Evolutionary conservation across 371 early-diverging fungal species (phyloP), one percentile per base, ranked within the genome.

Genomic region (Mucor lusitanicus): DNA sequence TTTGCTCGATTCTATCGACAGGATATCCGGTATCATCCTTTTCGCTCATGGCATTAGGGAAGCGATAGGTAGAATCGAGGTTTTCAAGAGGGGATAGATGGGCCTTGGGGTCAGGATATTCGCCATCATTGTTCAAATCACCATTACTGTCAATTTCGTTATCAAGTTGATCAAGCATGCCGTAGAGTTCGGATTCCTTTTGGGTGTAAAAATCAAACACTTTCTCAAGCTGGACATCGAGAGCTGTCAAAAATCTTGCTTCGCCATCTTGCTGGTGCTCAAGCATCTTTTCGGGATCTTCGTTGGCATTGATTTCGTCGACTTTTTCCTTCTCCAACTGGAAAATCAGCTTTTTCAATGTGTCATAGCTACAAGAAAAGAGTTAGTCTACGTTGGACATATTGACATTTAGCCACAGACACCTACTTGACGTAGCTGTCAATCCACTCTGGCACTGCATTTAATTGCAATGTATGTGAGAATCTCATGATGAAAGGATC

Each of bases 391-490:
- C 6, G 40, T 59, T 13, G 40, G 42, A 35, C 12, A 19, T 21
- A 12, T n/a, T 37, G 0, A 21, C 11, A 46, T 17, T n/a, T 7
- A 32, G 30, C 25, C 3, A 3, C 12, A 12, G 25, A 50, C 40
- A 48, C 77, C 81, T 83, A 88, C 87, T 87, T 87, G 60, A 93
- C 66, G 69, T 92, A 93, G 70, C 86, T 80, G 68, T 93, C 93
- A 65, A 87, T 85, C 97, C 97, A 97, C 71, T 95, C 96, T 44
- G 95, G 95, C 35, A 92, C 93, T 46, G 93, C 88, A 76, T 97
- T 97, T 68, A 97, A 89, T 76, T 91, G 90, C 59, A 97, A 85
- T 28, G 90, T 86, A 77, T 93, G 92, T 17, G 94, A 92, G 69
- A 96, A 96, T 84, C 94, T 96, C 95, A 96, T 95, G 65, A 54